Base-by-base conservation (phyloP, 768 basidiomycete genomes). In the Mrakia gelida region DNA sequence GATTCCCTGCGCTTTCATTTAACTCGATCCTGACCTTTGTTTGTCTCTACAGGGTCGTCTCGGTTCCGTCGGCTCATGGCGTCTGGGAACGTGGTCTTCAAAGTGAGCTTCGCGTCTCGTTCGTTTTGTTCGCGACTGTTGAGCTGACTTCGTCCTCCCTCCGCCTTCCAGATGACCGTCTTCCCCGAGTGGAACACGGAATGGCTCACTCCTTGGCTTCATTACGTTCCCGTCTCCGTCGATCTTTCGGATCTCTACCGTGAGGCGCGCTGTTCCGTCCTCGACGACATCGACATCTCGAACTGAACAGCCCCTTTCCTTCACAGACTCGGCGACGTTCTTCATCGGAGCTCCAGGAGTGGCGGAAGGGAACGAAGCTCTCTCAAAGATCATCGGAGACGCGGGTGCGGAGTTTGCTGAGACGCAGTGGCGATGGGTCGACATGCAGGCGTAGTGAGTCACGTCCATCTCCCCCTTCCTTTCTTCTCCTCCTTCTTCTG, bases 201-300 rank as follows among this genome's bases (percentile, higher is more conserved):
- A 41, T 72, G 67, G 59, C 38, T 82, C 23, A 80, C 82, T 54
- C 82, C 84, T 2, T 84, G 84, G 84, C 80, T 83, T 16, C 84
- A 84, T 68, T 83, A 83, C 62, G 78, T 84, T 1, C 83, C 83
- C 3, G 52, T 84, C 65, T 80, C 82, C 73, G 43, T 83, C 59
- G 83, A 84, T 65, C 32, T 62, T 7, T 77, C 76, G 28, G 76
- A 77, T 28, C 76, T 77, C 16, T 77, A 77, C 61, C 75, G 73
- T 75, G 21, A 32, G 61, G n/a, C n/a, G n/a, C n/a, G n/a, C n/a
- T n/a, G n/a, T 43, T 2, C 2, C 52, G 32, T 26, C 9, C 32
- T 59, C 72, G 7, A 1, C 73, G 7, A 9, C 34, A 1, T n/a
- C 41, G 49, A 18, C 49, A 3, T 52, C 38, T 28, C 43, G 23